Percentiles rank a stretch among this genome's conserved stretches.
Conservation (phyloP, 805 yeast genomes). For the Grigorovia transvaalensis region DNA sequence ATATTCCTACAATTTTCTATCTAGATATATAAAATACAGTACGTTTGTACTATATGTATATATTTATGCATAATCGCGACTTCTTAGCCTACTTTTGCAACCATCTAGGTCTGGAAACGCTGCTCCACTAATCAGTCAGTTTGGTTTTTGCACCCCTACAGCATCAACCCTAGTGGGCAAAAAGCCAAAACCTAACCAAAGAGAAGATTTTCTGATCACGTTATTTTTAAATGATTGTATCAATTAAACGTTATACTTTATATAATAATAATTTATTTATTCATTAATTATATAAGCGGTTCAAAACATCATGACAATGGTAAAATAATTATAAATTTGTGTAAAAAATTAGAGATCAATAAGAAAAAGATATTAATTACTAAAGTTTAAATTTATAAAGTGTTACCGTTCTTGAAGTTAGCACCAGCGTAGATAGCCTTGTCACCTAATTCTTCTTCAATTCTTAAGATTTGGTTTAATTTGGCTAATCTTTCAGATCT, state of each 20-base stretch:
- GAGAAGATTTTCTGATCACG: too few relatives aligned
- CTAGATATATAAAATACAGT: too few relatives aligned
- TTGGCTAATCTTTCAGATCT: constrained; percentile 99
- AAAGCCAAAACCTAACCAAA: background rate
- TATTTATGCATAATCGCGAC: too few relatives aligned
- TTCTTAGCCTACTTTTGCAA: too few relatives aligned
- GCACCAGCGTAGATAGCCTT: constrained; percentile 94
- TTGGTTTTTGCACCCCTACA: too few relatives aligned
- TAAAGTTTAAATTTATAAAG: constrained; percentile 23
- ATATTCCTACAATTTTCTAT: background rate
- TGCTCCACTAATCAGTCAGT: too few relatives aligned
- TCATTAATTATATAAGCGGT: constrained; percentile 3
- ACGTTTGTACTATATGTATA: too few relatives aligned
- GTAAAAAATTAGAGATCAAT: background rate
- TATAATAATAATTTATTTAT: constrained; percentile 4
- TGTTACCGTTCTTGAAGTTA: constrained; percentile 58
- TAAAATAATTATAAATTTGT: background rate
- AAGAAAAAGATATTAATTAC: background rate
- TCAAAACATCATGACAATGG: background rate
- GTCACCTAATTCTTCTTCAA: constrained; percentile 97
- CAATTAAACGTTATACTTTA: constrained; percentile 13
- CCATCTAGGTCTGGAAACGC: too few relatives aligned
- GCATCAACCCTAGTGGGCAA: too few relatives aligned
- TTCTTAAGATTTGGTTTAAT: constrained; percentile 95
- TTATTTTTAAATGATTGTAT: constrained; percentile 7